These are phyloP conservation scores for Rhododendron simsii DNA, from an alignment of 148 eudicot species.

Conservation along the genomic window DNA sequence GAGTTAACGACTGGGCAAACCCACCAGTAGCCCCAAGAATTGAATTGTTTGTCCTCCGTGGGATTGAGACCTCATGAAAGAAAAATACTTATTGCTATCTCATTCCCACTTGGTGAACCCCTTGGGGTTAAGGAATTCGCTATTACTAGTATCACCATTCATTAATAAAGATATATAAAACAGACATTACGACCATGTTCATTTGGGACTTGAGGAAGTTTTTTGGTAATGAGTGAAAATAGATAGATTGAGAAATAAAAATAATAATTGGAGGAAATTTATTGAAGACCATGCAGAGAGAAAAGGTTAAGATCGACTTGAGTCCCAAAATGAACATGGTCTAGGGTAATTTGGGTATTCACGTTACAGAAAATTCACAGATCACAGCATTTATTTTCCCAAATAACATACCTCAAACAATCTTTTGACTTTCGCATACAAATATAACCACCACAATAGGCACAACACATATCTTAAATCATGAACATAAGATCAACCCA, in stretches of 20 bases:
- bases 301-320: too few relatives aligned
- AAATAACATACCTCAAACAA: background rate
- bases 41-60: background rate
- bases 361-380: background rate
- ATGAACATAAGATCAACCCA: background rate
- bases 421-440: background rate
- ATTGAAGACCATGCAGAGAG: too few relatives aligned
- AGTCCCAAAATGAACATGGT: too few relatives aligned
- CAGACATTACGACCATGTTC: background rate
- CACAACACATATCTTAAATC: background rate
- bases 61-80: too few relatives aligned
- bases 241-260: too few relatives aligned
- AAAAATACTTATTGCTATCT: too few relatives aligned
- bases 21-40: background rate
- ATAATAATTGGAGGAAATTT: too few relatives aligned
- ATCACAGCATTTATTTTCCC: background rate
- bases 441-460: background rate
- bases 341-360: background rate
- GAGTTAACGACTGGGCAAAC: background rate
- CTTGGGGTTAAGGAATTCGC: background rate
- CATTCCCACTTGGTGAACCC: too few relatives aligned
- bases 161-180: background rate
- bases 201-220: too few relatives aligned
- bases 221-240: too few relatives aligned
- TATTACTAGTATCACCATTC: background rate